Conservation (phyloP, 1,284 basidiomycete genomes). For the Pholiota adiposa region DNA sequence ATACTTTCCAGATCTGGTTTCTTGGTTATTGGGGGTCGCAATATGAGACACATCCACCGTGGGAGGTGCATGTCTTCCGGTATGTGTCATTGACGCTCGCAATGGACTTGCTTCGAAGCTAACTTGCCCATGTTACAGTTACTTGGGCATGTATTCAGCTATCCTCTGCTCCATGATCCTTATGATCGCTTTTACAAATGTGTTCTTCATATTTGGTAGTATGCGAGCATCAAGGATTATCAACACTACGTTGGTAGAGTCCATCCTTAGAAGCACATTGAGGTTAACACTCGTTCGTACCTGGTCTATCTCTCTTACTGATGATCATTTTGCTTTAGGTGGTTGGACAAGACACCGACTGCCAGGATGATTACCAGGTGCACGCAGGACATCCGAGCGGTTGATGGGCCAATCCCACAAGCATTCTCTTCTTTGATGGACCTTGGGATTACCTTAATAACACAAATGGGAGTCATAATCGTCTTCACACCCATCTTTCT, state of each 20-base stretch:
- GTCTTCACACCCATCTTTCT: slow-evolving; percentile 25
- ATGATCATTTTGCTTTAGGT: slow-evolving; percentile 29
- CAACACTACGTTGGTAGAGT: slow-evolving; percentile 46
- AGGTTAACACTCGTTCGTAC: slow-evolving; percentile 24
- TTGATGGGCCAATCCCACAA: slow-evolving; percentile 20
- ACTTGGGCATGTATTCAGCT: not conserved
- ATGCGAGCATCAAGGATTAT: slow-evolving; percentile 48
- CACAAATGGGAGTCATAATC: slow-evolving; percentile 16
- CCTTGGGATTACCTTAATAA: not conserved
- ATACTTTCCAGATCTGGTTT: slow-evolving; percentile 56
- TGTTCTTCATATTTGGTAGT: slow-evolving; percentile 42
- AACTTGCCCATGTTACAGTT: not conserved
- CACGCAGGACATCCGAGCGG: slow-evolving; percentile 53
- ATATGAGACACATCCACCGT: slow-evolving; percentile 44
- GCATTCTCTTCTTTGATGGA: slow-evolving; percentile 2
- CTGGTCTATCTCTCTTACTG: not conserved
- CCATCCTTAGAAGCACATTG: slow-evolving; percentile 54
- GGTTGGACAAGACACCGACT: slow-evolving; percentile 59
- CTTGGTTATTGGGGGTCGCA: slow-evolving; percentile 63
- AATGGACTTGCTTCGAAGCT: no score
- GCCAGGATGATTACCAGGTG: slow-evolving; percentile 59
- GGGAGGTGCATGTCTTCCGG: slow-evolving; percentile 43
- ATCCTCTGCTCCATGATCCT: slow-evolving; percentile 28
- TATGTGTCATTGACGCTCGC: slow-evolving; percentile 29
- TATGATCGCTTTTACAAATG: slow-evolving; percentile 27